Evolutionary conservation across 768 basidiomycete genomes (phyloP), one percentile per base, ranked within the genome.

Genomic region (Mycena floridula): DNA sequence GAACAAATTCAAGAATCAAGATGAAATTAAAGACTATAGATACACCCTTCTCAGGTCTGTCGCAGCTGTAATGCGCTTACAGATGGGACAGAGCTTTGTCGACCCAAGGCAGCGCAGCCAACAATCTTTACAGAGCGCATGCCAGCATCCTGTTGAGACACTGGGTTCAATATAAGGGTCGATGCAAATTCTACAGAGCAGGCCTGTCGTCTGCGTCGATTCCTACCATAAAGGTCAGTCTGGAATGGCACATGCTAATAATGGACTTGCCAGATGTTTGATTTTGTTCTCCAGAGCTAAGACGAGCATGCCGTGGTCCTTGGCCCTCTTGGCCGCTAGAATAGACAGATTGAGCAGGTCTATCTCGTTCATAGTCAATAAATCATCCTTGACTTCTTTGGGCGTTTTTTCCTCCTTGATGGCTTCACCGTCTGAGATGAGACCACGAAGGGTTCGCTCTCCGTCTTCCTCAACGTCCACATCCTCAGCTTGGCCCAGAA

Each of bases 31-130:
- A n/a, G n/a, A 16, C 63, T 55, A 88, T 51, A 91, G 63, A 65
- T 89, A 91, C 43, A 91, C 71, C 50, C 85, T 71, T 42, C 88
- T 74, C 54, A 91, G 61, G 51, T 89, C 87, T n/a, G 71, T 67
- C 7, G 85, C 85, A 2, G 72, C 70, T 22, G 88, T 90, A 44
- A 91, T 91, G 40, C 89, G 77, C 62, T 90, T 89, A 69, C 88
- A 91, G 51, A 90, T 89, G 0, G 88, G 88, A 58, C 88, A 91
- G 13, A 90, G 71, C 56, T 82, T 87, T 6, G 86, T 89, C 9
- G 85, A 78, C 18, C 84, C 85, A 35, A 91, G 69, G 59, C 89
- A 89, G n/a, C 80, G 79, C 25, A 91, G 62, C 88, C 88, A 91
- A 60, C 88, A 91, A 54, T 79, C 79, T 36, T 79, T 70, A 57